Conservation (phyloP, 352 stramenopile species). For the Globisporangium middletonii region DNA sequence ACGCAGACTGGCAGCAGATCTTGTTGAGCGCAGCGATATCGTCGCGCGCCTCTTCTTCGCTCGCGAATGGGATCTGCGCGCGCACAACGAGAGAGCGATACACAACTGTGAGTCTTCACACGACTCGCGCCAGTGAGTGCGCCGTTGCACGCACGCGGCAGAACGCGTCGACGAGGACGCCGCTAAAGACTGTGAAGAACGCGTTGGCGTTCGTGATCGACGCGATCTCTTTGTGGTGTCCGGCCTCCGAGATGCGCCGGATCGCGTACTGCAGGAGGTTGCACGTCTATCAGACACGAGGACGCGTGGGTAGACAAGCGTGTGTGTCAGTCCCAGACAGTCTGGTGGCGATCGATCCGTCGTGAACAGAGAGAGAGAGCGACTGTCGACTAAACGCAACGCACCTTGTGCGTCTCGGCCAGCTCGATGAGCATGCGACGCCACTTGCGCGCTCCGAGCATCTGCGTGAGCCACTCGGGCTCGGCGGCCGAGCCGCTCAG, state of each 20-base stretch:
- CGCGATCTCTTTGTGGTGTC: constrained; percentile 85
- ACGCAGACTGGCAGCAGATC: constrained; percentile 79
- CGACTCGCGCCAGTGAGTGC: no score
- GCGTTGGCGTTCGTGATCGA: constrained; percentile 80
- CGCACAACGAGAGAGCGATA: neutral
- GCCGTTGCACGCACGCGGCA: constrained; percentile 35
- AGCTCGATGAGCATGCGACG: constrained; percentile 82
- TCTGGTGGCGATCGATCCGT: neutral
- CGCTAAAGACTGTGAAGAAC: constrained; percentile 84
- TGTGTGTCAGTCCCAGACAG: neutral
- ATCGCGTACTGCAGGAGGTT: constrained; percentile 84
- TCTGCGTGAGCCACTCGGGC: constrained; percentile 78
- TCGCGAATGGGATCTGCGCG: constrained; percentile 69
- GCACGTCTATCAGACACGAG: constrained; percentile 40
- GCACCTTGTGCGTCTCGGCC: constrained; percentile 79
- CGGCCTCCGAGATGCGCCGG: constrained; percentile 76
- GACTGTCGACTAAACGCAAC: constrained; percentile 1
- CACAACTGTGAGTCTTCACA: neutral
- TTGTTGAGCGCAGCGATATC: constrained; percentile 74
- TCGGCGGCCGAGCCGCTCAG: constrained; percentile 70
- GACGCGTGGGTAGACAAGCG: neutral
- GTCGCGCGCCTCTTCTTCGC: constrained; percentile 71
- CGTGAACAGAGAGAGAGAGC: neutral
- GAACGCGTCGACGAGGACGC: constrained; percentile 70
- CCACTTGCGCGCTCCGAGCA: constrained; percentile 80